Conservation (phyloP, 202 grass and related monocot genomes). For the Cymbopogon flexuosus region DNA sequence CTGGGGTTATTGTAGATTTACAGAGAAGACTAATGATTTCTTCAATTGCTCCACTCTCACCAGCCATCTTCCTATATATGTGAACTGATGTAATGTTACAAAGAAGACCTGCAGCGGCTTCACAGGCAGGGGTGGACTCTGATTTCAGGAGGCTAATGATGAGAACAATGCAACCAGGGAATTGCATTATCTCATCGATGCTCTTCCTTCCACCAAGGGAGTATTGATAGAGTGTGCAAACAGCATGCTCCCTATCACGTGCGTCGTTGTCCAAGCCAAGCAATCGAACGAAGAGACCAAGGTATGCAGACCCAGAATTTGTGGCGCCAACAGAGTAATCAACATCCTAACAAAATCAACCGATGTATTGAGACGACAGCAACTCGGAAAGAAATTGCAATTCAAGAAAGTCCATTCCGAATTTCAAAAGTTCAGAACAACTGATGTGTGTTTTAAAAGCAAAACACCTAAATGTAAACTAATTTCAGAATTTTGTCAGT, state of each 20-base stretch:
- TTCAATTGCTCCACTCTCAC: constrained; percentile 54
- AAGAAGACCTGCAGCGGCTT: constrained; percentile 63
- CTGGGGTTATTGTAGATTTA: constrained; percentile 45
- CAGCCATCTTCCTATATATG: constrained; percentile 50
- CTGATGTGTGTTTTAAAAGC: too few species aligned
- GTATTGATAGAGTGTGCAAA: constrained; percentile 57
- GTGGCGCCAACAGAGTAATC: constrained; percentile 9
- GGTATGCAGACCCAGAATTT: constrained; percentile 40
- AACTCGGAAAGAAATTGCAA: constrained; percentile 17
- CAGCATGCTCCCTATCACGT: constrained; percentile 61
- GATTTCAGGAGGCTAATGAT: constrained; percentile 62
- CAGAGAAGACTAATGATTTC: constrained; percentile 52
- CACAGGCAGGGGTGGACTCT: constrained; percentile 43
- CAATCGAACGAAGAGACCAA: constrained; percentile 75
- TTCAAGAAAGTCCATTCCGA: neutral
- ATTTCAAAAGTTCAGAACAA: neutral
- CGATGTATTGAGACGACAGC: neutral
- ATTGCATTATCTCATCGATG: constrained; percentile 67
- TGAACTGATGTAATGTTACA: constrained; percentile 49
- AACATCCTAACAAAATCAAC: constrained; percentile 46
- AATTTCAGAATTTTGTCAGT: constrained; percentile 12
- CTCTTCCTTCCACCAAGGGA: constrained; percentile 55
- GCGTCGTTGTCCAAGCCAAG: constrained; percentile 70
- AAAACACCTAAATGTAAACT: neutral
- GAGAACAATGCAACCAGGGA: constrained; percentile 54